Percentiles rank a stretch among this genome's conserved stretches.
phyloP scores from a whole-genome alignment of 1,284 basidiomycete species.

The Ustilago hordei region DNA sequence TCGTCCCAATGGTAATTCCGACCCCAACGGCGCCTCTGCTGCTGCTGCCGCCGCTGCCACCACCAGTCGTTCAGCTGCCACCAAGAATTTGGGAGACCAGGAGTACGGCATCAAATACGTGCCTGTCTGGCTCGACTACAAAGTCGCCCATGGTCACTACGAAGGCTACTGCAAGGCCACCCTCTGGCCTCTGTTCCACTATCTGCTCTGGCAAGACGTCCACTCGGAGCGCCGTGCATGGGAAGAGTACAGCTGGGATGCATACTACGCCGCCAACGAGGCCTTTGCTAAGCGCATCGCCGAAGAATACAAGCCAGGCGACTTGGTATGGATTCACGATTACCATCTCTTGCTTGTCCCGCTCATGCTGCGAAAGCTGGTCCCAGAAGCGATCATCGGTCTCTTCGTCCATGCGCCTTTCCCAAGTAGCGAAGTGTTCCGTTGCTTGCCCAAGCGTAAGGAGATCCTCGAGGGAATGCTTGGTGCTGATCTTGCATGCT shows the following conservation, averaged over 20 bases:
- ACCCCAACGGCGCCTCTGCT: conserved; percentile 6
- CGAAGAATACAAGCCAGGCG: conserved; percentile 83
- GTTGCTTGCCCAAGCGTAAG: conserved; percentile 85
- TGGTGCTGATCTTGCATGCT: conserved; percentile 93
- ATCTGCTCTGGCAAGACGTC: conserved; percentile 95
- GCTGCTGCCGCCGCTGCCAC: conserved; percentile 71
- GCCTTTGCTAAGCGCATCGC: conserved; percentile 85
- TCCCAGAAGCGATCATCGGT: conserved; percentile 82
- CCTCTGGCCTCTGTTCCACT: conserved; percentile 98
- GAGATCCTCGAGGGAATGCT: conserved; percentile 98
- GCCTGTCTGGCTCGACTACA: conserved; percentile 91
- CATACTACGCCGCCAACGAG: conserved; percentile 86
- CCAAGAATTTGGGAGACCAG: conserved; percentile 65
- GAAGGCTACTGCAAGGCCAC: conserved; percentile 95
- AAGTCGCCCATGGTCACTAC: conserved; percentile 90
- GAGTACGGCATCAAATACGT: conserved; percentile 75
- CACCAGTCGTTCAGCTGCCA: conserved; percentile 72
- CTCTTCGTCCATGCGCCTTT: conserved; percentile 98
- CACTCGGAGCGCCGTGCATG: conserved; percentile 72
- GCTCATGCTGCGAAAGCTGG: conserved; percentile 80
- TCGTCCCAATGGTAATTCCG: conserved; percentile 6
- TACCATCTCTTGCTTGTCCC: conserved; percentile 92
- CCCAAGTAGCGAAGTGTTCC: conserved; percentile 95
- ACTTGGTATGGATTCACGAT: conserved; percentile 75
- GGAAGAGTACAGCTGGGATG: conserved; percentile 84